Evolutionary conservation across 2,329 filamentous ascomycete genomes (phyloP).

Genomic region (Penicillium sp.): DNA sequence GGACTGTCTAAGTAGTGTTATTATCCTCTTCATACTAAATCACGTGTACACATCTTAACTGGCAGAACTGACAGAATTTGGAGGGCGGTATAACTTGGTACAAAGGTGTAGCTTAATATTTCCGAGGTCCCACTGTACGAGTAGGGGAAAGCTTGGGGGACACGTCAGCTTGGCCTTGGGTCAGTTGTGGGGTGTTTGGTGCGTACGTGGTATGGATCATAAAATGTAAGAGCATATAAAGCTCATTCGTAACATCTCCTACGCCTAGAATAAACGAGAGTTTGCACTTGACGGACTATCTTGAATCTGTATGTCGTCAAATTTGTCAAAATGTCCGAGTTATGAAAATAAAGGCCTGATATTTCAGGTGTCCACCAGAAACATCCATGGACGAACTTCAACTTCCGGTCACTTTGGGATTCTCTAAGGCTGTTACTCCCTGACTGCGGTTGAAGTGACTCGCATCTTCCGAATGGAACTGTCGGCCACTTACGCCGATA

Average conservation of each 20-base stretch:
- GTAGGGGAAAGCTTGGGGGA: not conserved
- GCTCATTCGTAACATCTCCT: not conserved
- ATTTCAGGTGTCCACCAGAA: not conserved
- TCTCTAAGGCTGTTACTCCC: not conserved
- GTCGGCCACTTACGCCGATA: slow-evolving; percentile 1
- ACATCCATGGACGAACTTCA: not conserved
- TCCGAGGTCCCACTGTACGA: not conserved
- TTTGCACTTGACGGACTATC: too few relatives aligned
- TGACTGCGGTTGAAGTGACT: not conserved
- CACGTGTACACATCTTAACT: too few relatives aligned
- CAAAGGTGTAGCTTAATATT: too few relatives aligned
- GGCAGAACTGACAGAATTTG: too few relatives aligned
- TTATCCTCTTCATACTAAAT: too few relatives aligned
- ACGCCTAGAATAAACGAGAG: not conserved
- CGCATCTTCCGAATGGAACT: not conserved
- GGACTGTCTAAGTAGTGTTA: too few relatives aligned
- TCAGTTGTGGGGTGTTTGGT: not conserved
- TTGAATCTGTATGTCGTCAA: not conserved
- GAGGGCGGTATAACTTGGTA: too few relatives aligned
- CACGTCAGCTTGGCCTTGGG: not conserved
- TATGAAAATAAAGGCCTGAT: not conserved
- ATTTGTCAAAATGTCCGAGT: too few relatives aligned
- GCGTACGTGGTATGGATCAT: not conserved
- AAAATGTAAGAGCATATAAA: not conserved
- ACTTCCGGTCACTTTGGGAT: not conserved